phyloP scores from a whole-genome alignment of 1,284 basidiomycete genomes.

The Puccinia horiana region DNA sequence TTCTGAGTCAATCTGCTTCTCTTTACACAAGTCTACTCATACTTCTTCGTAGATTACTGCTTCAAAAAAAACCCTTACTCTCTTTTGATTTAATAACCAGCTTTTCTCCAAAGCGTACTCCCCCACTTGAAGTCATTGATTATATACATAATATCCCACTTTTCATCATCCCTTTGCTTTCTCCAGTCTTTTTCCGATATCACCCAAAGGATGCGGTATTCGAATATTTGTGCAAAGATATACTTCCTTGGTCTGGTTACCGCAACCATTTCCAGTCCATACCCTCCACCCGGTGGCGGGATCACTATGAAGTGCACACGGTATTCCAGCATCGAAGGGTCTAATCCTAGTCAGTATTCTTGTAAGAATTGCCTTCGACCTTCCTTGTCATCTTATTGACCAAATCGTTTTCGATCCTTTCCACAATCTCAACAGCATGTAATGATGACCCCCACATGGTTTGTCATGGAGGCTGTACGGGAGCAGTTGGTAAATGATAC shows the following conservation, averaged over 20 bases:
- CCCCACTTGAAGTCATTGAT: neutral
- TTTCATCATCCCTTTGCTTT: neutral
- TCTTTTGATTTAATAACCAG: neutral
- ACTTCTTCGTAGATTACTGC: too few relatives aligned
- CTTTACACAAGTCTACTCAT: neutral
- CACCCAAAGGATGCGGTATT: neutral
- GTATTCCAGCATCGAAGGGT: neutral
- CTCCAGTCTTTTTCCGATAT: neutral
- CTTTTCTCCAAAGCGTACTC: neutral
- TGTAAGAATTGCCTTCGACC: neutral
- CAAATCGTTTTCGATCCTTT: neutral
- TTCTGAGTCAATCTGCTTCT: constrained; percentile 25
- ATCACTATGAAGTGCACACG: constrained; percentile 3
- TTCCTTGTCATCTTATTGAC: neutral
- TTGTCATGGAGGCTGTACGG: constrained; percentile 11
- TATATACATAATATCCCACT: neutral
- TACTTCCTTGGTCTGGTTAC: constrained; percentile 17
- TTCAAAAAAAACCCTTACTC: neutral
- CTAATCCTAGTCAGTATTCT: constrained; percentile 10
- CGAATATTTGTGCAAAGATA: neutral
- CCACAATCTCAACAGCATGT: neutral
- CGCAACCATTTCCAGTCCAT: neutral
- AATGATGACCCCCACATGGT: constrained; percentile 1
- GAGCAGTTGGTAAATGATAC: constrained; percentile 1
- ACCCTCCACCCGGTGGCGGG: neutral